Percentiles rank a stretch among this genome's conserved stretches.
phyloP scores from a whole-genome alignment of 1,284 basidiomycete species.

The Coriolopsis trogii region DNA sequence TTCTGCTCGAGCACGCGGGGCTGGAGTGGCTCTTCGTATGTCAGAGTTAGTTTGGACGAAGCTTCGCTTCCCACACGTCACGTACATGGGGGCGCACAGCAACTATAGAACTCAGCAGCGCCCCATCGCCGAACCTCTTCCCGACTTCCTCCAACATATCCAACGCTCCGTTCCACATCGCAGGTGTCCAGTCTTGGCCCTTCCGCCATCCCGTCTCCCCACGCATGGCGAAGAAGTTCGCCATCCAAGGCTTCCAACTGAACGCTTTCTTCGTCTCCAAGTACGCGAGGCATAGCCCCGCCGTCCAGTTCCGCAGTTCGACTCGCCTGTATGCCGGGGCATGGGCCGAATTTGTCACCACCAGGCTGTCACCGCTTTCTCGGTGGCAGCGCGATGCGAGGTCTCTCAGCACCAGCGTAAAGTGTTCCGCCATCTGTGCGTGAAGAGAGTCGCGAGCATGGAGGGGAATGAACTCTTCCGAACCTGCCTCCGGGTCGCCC shows the following conservation, averaged over 20 bases:
- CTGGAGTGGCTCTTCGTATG: too few relatives aligned
- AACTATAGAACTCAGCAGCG: constrained; percentile 50
- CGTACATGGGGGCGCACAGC: constrained; percentile 51
- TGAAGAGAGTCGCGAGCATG: constrained; percentile 71
- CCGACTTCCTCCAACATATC: constrained; percentile 51
- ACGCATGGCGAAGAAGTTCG: constrained; percentile 54
- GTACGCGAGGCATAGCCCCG: constrained; percentile 58
- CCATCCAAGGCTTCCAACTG: constrained; percentile 41
- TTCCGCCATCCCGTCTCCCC: constrained; percentile 49
- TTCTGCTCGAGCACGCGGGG: too few relatives aligned
- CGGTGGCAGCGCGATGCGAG: constrained; percentile 56
- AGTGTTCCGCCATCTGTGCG: constrained; percentile 68
- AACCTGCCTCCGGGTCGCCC: constrained; percentile 28
- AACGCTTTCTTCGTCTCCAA: constrained; percentile 41
- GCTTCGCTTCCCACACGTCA: constrained; percentile 48
- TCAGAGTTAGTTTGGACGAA: constrained; percentile 47
- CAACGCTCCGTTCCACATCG: constrained; percentile 62
- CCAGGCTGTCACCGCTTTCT: constrained; percentile 37
- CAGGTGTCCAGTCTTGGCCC: constrained; percentile 71
- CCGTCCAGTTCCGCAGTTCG: constrained; percentile 52
- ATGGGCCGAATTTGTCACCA: constrained; percentile 48
- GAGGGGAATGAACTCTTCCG: constrained; percentile 39
- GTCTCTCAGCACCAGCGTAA: constrained; percentile 58
- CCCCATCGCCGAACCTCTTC: constrained; percentile 51
- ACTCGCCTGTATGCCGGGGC: constrained; percentile 53